These are phyloP conservation scores for Claviceps sp. DNA, from an alignment of 2,329 filamentous ascomycete genomes.

Conservation along the genomic window DNA sequence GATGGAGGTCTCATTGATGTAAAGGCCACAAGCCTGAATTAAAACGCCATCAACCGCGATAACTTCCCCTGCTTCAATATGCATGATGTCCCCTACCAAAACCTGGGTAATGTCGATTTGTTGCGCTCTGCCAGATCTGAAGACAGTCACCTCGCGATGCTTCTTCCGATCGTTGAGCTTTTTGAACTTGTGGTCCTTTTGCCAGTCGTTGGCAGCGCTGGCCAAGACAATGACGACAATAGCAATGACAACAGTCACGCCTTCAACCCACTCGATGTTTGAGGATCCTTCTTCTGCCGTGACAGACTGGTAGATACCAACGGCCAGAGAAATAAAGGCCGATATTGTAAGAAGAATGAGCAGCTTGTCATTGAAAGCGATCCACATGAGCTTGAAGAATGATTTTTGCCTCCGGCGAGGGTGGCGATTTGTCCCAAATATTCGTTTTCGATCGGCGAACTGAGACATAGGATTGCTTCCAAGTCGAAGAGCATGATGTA, in stretches of 20 bases:
- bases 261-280: constrained; percentile 68
- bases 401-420: constrained; percentile 52
- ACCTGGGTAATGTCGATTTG: constrained; percentile 60
- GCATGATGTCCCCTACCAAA: constrained; percentile 60
- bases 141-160: constrained; percentile 58
- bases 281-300: constrained; percentile 35
- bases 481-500: constrained; percentile 16
- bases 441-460: constrained; percentile 47
- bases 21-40: constrained; percentile 35
- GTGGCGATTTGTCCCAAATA: constrained; percentile 50
- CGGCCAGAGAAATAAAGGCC: constrained; percentile 57
- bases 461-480: constrained; percentile 14
- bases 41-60: constrained; percentile 59
- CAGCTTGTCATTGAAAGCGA: constrained; percentile 72
- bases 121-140: constrained; percentile 58
- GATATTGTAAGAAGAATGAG: constrained; percentile 58
- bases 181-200: constrained; percentile 69
- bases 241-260: constrained; percentile 64
- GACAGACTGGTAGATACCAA: constrained; percentile 62
- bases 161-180: constrained; percentile 72
- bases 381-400: constrained; percentile 56
- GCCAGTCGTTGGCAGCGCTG: constrained; percentile 69
- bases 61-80: constrained; percentile 59
- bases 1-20: constrained; percentile 63
- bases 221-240: constrained; percentile 65